Percentiles rank a stretch among this genome's conserved stretches.
phyloP scores from a whole-genome alignment of 257 asterid genomes.

The Capsicum baccatum region DNA sequence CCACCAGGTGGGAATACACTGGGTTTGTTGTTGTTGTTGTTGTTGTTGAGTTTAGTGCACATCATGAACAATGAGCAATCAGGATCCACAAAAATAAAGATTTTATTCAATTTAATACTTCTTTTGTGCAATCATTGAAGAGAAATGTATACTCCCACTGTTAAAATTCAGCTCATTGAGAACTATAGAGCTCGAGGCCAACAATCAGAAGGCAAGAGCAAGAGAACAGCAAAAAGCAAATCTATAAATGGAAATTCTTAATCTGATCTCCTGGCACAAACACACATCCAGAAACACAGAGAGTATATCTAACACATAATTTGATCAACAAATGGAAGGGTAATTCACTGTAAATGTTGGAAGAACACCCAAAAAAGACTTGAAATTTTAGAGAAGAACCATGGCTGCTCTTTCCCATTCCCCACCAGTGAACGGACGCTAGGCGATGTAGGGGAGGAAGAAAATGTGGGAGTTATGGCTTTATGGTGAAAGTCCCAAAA shows the following conservation, averaged over 20 bases:
- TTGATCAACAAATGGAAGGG: not conserved
- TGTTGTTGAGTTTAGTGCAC: not conserved
- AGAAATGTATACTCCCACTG: not conserved
- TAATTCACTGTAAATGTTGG: not conserved
- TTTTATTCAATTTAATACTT: not conserved
- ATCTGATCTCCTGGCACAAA: not conserved
- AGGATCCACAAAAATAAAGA: slow-evolving; percentile 19
- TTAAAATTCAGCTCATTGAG: not conserved
- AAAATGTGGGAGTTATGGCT: not conserved
- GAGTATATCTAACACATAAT: not conserved
- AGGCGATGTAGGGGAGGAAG: not conserved
- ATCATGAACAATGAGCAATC: not conserved
- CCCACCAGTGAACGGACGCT: not conserved
- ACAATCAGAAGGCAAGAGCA: not conserved
- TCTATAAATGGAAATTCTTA: not conserved
- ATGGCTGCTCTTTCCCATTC: slow-evolving; percentile 1
- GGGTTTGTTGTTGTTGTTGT: too few relatives aligned
- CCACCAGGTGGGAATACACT: too few relatives aligned
- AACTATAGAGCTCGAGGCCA: not conserved
- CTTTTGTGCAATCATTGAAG: not conserved
- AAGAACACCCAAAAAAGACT: not conserved
- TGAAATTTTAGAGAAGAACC: slow-evolving; percentile 13
- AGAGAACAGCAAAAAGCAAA: not conserved
- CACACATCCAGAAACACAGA: not conserved
- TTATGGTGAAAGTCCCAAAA: not conserved